These are phyloP conservation scores for Phytophthora cajani DNA, from an alignment of 352 stramenopile genomes.

Conservation along the genomic window DNA sequence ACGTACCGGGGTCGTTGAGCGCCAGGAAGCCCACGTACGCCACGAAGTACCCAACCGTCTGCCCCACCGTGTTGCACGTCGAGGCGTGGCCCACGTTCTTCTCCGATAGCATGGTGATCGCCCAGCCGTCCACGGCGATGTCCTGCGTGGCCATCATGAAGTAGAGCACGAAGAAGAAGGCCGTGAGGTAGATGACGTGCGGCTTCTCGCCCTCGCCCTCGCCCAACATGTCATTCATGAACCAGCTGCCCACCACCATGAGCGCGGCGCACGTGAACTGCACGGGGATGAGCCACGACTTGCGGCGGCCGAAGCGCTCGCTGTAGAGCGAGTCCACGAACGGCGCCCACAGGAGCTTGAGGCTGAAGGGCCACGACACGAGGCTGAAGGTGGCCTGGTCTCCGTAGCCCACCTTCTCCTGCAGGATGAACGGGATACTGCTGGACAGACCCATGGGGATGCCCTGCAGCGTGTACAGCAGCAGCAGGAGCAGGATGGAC, in stretches of 20 bases:
- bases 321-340: conserved; percentile 97
- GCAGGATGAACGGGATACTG: conserved; percentile 98
- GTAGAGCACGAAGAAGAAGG: conserved; percentile 98
- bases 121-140: conserved; percentile 99
- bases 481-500: conserved; percentile 93
- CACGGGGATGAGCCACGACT: conserved; percentile 98
- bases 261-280: conserved; percentile 96
- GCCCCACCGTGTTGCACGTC: conserved; percentile 96
- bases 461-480: conserved; percentile 99
- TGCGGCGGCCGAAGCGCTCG: conserved; percentile 91
- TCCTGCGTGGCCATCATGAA: conserved; percentile 99
- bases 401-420: conserved; percentile 97
- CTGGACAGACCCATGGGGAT: conserved; percentile 98
- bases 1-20: conserved; percentile 94
- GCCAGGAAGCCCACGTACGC: conserved; percentile 98
- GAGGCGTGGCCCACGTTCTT: conserved; percentile 97
- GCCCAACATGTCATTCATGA: conserved; percentile 88
- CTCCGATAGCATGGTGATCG: conserved; percentile 98
- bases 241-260: conserved; percentile 93
- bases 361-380: conserved; percentile 98
- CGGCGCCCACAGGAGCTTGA: conserved; percentile 99
- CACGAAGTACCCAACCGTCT: conserved; percentile 98
- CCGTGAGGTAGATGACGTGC: conserved; percentile 94
- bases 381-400: conserved; percentile 98
- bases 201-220: conserved; percentile 81